Conservation (phyloP, 352 stramenopile species). For the Pythium chondricola region DNA sequence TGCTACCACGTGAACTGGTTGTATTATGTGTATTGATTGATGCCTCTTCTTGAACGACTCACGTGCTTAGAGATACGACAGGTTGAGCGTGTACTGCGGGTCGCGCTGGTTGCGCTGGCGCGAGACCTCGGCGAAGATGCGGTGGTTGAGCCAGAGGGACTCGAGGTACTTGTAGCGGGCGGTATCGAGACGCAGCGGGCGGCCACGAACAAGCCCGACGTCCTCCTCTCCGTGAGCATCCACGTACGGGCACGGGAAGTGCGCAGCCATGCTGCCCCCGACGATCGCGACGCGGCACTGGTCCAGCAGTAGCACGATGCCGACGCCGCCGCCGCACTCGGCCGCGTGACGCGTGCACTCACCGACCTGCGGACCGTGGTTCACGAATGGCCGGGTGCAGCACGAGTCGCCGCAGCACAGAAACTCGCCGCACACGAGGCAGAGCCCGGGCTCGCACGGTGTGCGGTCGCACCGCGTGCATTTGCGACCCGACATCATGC, state of each 20-base stretch:
- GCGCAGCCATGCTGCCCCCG: slow-evolving; percentile 77
- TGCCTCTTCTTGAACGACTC: neutral
- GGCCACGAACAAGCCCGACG: slow-evolving; percentile 67
- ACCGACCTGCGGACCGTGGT: slow-evolving; percentile 63
- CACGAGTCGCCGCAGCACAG: slow-evolving; percentile 83
- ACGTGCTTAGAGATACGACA: slow-evolving; percentile 69
- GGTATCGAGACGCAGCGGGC: slow-evolving; percentile 69
- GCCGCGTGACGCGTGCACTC: slow-evolving; percentile 82
- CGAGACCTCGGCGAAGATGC: slow-evolving; percentile 81
- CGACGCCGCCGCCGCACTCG: slow-evolving; percentile 80
- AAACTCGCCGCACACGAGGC: slow-evolving; percentile 78
- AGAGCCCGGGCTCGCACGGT: slow-evolving; percentile 69
- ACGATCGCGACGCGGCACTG: slow-evolving; percentile 81
- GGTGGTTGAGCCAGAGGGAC: slow-evolving; percentile 79
- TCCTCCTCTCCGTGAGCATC: slow-evolving; percentile 85
- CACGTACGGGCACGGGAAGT: slow-evolving; percentile 84
- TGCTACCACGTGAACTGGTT: neutral
- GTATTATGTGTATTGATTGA: neutral
- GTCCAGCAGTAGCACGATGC: slow-evolving; percentile 77
- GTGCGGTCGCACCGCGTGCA: slow-evolving; percentile 63
- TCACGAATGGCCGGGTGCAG: slow-evolving; percentile 73
- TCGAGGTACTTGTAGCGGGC: slow-evolving; percentile 69
- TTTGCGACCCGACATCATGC: slow-evolving; percentile 53
- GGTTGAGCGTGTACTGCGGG: slow-evolving; percentile 81
- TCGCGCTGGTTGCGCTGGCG: slow-evolving; percentile 83